These are phyloP conservation scores for Lactarius pseudohatsudake DNA, from an alignment of 768 basidiomycete species.

Conservation along the genomic window DNA sequence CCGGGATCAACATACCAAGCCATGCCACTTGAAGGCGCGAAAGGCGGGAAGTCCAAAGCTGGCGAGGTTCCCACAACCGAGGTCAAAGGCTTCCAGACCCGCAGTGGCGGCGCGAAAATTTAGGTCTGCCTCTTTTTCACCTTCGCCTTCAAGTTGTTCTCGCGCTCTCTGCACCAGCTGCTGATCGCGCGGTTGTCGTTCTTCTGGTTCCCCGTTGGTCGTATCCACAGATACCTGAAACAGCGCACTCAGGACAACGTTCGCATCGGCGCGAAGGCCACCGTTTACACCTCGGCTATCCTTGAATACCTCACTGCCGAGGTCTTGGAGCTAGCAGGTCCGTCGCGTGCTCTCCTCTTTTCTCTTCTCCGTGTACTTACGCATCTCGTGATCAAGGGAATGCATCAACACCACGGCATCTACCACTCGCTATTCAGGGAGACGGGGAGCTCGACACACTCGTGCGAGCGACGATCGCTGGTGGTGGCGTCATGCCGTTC, in stretches of 20 bases:
- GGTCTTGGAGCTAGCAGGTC: neutral
- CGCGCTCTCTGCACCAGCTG: neutral
- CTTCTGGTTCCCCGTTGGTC: constrained; percentile 87
- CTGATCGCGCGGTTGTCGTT: neutral
- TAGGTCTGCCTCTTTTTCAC: neutral
- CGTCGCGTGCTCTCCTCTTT: neutral
- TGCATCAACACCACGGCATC: constrained; percentile 58
- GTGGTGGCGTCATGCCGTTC: constrained; percentile 84
- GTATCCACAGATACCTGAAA: constrained; percentile 95
- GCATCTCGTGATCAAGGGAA: constrained; percentile 58
- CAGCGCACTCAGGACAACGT: constrained; percentile 90
- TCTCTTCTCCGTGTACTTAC: neutral
- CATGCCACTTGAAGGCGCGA: constrained; percentile 22
- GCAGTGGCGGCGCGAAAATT: constrained; percentile 15
- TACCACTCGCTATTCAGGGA: constrained; percentile 94
- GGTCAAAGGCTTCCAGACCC: constrained; percentile 18
- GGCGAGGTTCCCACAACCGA: constrained; percentile 2
- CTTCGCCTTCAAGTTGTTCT: no score
- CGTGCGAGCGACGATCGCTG: constrained; percentile 91
- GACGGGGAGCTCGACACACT: constrained; percentile 97
- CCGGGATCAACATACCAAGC: neutral
- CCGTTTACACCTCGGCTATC: constrained; percentile 94
- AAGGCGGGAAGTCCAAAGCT: constrained; percentile 8
- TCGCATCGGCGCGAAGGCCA: constrained; percentile 93
- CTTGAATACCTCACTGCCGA: constrained; percentile 36